Conservation (phyloP, 1,284 basidiomycete genomes). For the Marasmius fiardii region DNA sequence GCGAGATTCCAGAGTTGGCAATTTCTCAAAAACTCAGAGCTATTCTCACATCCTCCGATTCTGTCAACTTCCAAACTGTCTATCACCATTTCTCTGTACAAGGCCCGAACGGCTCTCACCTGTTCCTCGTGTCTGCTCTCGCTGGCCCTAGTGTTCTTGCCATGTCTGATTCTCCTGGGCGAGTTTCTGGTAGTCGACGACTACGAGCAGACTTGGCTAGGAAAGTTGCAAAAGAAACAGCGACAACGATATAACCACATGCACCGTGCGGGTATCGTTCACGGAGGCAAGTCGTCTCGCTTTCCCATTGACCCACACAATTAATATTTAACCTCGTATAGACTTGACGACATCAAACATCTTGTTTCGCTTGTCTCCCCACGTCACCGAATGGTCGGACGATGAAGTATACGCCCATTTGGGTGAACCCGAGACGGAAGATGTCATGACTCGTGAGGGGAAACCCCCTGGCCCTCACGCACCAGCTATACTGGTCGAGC, state of each 20-base stretch:
- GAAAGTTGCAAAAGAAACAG: conserved; percentile 27
- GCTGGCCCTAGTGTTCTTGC: conserved; percentile 30
- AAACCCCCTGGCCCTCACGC: conserved; percentile 18
- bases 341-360: conserved; percentile 34
- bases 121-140: conserved; percentile 26
- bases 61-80: conserved; percentile 18
- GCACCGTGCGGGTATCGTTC: conserved; percentile 29
- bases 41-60: background rate
- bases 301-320: background rate
- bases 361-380: conserved; percentile 24
- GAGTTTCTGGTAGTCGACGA: conserved; percentile 24
- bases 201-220: conserved; percentile 27
- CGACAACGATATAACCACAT: conserved; percentile 22
- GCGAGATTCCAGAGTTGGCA: conserved; percentile 22
- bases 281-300: conserved; percentile 27
- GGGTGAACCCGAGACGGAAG: conserved; percentile 26
- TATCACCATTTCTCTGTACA: conserved; percentile 26
- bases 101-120: conserved; percentile 32
- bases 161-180: conserved; percentile 27
- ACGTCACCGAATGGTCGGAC: conserved; percentile 28
- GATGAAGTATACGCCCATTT: conserved; percentile 26
- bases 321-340: conserved; percentile 15
- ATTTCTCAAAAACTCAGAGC: conserved; percentile 18
- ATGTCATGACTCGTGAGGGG: conserved; percentile 19
- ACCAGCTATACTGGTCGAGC: conserved; percentile 22